Evolutionary conservation across 768 basidiomycete genomes (phyloP).

Genomic region (Clathrus columnatus): DNA sequence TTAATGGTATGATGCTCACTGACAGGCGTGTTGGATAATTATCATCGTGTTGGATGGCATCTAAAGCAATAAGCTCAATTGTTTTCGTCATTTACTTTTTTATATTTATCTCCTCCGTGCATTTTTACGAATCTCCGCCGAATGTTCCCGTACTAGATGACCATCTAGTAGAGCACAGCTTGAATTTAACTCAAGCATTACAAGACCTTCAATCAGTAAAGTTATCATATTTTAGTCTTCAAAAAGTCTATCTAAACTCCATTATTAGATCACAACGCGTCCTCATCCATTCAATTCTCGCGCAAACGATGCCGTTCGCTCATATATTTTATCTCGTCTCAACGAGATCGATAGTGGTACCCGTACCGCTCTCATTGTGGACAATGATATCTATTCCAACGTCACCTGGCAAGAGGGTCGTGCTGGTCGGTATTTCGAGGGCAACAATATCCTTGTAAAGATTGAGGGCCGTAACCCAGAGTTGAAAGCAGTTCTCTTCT

Average conservation of each 20-base stretch:
- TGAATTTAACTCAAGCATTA: not conserved
- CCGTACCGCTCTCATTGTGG: conserved; percentile 39
- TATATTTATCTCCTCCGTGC: not conserved
- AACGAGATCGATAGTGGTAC: conserved; percentile 30
- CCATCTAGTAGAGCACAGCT: not conserved
- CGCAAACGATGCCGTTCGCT: conserved; percentile 59
- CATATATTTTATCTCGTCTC: conserved; percentile 50
- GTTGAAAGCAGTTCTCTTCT: conserved; percentile 55
- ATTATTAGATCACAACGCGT: conserved; percentile 55
- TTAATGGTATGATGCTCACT: no score
- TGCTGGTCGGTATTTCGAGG: conserved; percentile 47
- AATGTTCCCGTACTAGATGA: not conserved
- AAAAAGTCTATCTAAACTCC: not conserved
- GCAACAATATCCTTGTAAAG: conserved; percentile 59
- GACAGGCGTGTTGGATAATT: no score
- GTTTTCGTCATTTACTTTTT: not conserved
- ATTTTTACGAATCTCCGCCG: not conserved
- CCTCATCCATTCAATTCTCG: conserved; percentile 78
- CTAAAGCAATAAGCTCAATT: not conserved
- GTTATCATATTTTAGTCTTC: not conserved
- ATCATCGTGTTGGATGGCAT: no score
- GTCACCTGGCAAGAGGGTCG: conserved; percentile 33
- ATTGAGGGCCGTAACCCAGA: conserved; percentile 42
- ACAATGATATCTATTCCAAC: conserved; percentile 40
- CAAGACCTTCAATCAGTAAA: conserved; percentile 4